Evolutionary conservation across 2,329 filamentous ascomycete genomes (phyloP), one percentile per base, ranked within the genome.

Genomic region (Exserohilum rostratum): DNA sequence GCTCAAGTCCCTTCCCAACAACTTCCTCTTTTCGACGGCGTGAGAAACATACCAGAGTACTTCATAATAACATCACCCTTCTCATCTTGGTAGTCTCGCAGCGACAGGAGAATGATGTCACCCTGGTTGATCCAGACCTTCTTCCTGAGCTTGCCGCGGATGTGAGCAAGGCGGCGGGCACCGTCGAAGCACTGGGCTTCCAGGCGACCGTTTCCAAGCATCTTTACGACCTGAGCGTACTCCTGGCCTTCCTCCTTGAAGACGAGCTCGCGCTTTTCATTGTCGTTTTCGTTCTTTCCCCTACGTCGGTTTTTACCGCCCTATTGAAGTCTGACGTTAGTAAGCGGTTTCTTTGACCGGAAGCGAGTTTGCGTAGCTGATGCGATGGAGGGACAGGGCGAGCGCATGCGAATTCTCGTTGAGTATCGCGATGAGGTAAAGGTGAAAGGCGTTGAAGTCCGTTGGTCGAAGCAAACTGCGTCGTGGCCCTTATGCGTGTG

Each of bases 201-300:
- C 44, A 97, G 87, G 69, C 93, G 90, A 66, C 93, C 92, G 85
- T 96, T 96, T 65, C 92, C 92, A 60, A 96, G 85, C 93, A 97
- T 96, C 85, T 96, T 96, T 69, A 93, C 81, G 68, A 95, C 90
- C 80, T 95, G 90, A 47, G 90, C 90, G 69, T 91, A 91, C 79
- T 90, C 88, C 83, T 98, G 93, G 67, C 93, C 93, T 76, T 98
- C 93, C 79, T 98, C 95, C 82, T 97, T 97, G 88, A 98, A 98
- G 74, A 91, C 93, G 73, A 98, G 85, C 80, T 98, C 93, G 79
- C 93, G 93, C 85, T 97, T 97, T 83, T 97, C 93, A 77, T 97
- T 96, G 84, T 98, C 95, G 65, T 75, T 75, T 83, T 96, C 91
- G 86, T 96, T 96, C 89, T 97, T 98, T 82, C 93, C 93, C 82